These are phyloP conservation scores for Cerrena zonata DNA, from an alignment of 1,284 basidiomycete genomes.

Conservation along the genomic window DNA sequence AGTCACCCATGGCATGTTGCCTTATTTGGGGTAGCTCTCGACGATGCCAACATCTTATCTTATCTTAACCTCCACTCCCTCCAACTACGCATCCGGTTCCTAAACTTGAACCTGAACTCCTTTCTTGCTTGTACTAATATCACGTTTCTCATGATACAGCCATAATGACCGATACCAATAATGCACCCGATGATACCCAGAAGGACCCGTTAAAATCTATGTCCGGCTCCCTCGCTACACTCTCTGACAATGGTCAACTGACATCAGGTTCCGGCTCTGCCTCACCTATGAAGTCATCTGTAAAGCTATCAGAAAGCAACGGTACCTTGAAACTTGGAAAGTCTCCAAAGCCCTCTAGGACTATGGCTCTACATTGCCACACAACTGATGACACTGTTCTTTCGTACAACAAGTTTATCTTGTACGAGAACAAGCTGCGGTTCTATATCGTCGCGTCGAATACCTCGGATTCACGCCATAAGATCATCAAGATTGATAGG, in stretches of 20 bases:
- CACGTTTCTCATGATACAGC: too few relatives aligned
- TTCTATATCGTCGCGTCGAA: conserved; percentile 88
- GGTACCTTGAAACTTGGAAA: not conserved
- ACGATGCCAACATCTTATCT: too few relatives aligned
- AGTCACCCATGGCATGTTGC: too few relatives aligned
- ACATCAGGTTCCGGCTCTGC: not conserved
- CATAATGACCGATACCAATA: not conserved
- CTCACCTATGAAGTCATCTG: not conserved
- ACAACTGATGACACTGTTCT: not conserved
- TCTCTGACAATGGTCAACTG: not conserved
- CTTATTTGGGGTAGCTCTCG: too few relatives aligned
- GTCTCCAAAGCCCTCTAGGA: not conserved
- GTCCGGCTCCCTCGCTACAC: not conserved
- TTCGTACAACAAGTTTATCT: conserved; percentile 81
- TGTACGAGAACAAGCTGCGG: conserved; percentile 84
- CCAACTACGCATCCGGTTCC: too few relatives aligned
- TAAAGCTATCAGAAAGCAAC: not conserved
- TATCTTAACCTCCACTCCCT: too few relatives aligned
- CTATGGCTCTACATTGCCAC: not conserved
- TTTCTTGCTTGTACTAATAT: too few relatives aligned
- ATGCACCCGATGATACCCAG: not conserved
- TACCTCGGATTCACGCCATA: conserved; percentile 76
- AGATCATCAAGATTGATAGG: conserved; percentile 88
- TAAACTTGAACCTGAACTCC: too few relatives aligned
- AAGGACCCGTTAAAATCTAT: not conserved